phyloP scores from a whole-genome alignment of 2,329 filamentous ascomycete species.

The Penicillium sp. region DNA sequence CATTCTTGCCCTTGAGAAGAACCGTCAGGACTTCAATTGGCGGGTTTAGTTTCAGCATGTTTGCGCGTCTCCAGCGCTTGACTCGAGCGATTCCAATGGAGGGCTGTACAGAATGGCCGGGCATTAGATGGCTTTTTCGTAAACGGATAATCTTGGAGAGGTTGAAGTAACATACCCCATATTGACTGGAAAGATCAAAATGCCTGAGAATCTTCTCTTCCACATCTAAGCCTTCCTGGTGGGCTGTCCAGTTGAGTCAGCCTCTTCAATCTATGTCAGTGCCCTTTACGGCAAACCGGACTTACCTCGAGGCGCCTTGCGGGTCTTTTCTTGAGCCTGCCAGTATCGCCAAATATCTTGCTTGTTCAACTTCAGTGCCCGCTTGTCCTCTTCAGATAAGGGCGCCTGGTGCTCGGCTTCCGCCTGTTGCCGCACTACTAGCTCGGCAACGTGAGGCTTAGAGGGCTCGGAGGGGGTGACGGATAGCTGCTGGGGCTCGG shows the following conservation, averaged over 20 bases:
- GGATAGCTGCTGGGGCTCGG: constrained; percentile 30
- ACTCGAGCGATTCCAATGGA: constrained; percentile 80
- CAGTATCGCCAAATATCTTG: constrained; percentile 75
- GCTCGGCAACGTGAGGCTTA: constrained; percentile 35
- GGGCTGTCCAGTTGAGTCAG: constrained; percentile 52
- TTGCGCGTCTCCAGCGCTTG: constrained; percentile 84
- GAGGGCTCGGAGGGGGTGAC: constrained; percentile 28
- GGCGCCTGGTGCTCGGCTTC: constrained; percentile 44
- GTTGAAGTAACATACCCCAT: constrained; percentile 67
- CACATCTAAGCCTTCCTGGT: constrained; percentile 69
- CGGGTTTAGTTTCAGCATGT: constrained; percentile 77
- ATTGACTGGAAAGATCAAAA: constrained; percentile 89
- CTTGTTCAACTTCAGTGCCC: constrained; percentile 64
- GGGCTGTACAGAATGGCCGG: constrained; percentile 56
- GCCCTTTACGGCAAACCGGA: neutral
- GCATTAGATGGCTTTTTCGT: constrained; percentile 2
- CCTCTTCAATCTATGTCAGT: neutral
- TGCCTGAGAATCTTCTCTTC: constrained; percentile 86
- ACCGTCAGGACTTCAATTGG: constrained; percentile 89
- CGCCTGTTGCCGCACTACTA: constrained; percentile 49
- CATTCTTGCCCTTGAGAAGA: constrained; percentile 62
- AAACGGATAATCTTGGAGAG: neutral
- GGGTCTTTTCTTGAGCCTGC: constrained; percentile 66
- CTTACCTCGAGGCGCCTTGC: constrained; percentile 60
- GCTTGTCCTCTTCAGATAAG: constrained; percentile 35